These are phyloP conservation scores for Hypoxylon fragiforme DNA, from an alignment of 495 filamentous ascomycete species.

Conservation along the genomic window DNA sequence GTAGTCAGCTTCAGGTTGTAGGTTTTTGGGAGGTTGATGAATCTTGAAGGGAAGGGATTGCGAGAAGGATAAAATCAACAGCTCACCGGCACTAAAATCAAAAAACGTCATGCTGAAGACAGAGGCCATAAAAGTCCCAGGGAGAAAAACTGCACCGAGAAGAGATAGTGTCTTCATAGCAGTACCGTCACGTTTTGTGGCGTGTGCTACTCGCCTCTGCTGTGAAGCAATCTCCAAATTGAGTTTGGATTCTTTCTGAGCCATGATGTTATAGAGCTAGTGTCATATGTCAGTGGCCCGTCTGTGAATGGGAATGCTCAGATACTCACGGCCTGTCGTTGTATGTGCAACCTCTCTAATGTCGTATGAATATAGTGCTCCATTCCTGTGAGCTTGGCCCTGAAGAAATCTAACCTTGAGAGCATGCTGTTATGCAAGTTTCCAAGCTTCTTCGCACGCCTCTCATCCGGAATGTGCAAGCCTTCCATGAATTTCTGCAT, in stretches of 20 bases:
- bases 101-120: conserved; percentile 63
- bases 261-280: conserved; percentile 60
- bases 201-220: conserved; percentile 58
- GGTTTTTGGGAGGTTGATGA: background rate
- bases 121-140: conserved; percentile 57
- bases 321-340: conserved; percentile 53
- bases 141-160: conserved; percentile 59
- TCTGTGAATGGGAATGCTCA: background rate
- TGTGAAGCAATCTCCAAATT: conserved; percentile 60
- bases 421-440: conserved; percentile 50
- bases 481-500: conserved; percentile 49
- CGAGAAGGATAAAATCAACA: background rate
- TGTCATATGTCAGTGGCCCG: conserved; percentile 6
- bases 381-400: conserved; percentile 56
- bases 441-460: conserved; percentile 32
- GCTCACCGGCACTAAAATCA: conserved; percentile 49
- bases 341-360: conserved; percentile 55
- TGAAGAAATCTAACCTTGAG: conserved; percentile 56
- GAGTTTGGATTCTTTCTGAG: conserved; percentile 60
- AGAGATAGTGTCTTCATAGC: conserved; percentile 61
- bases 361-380: conserved; percentile 61
- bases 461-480: conserved; percentile 20
- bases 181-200: conserved; percentile 57
- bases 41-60: background rate
- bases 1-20: conserved; percentile 7